Evolutionary conservation across 1,284 basidiomycete genomes (phyloP).

Genomic region (Moesziomyces sp.): DNA sequence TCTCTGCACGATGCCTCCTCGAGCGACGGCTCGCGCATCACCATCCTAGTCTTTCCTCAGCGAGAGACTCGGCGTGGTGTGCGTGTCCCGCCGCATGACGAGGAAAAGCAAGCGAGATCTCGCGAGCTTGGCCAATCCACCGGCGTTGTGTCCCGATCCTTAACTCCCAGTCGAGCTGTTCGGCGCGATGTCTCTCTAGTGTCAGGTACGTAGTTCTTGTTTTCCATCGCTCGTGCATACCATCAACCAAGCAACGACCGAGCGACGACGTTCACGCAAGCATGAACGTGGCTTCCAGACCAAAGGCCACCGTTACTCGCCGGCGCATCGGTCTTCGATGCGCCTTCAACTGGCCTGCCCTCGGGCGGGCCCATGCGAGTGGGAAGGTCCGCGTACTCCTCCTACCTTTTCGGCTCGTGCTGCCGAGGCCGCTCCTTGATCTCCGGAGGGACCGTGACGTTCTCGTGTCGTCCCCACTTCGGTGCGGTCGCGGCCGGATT

Average conservation of each 20-base stretch:
- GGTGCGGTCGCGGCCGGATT: constrained; percentile 1
- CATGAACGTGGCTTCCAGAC: constrained; percentile 45
- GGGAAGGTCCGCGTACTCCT: constrained; percentile 68
- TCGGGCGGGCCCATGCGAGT: constrained; percentile 56
- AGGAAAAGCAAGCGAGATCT: constrained; percentile 39
- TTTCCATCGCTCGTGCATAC: not conserved
- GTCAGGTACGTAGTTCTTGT: constrained; percentile 15
- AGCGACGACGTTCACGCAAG: not conserved
- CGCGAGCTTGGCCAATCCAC: constrained; percentile 2
- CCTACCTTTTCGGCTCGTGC: constrained; percentile 41
- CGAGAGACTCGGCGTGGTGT: not conserved
- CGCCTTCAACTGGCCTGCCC: constrained; percentile 19
- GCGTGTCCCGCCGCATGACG: not conserved
- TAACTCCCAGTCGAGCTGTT: not conserved
- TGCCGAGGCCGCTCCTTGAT: constrained; percentile 39
- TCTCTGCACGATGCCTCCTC: constrained; percentile 38
- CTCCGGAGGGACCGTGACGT: constrained; percentile 30
- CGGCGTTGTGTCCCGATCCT: not conserved
- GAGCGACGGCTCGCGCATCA: not conserved
- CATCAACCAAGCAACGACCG: too few species aligned
- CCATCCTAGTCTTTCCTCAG: not conserved
- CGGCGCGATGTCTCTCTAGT: not conserved
- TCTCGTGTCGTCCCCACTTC: constrained; percentile 3
- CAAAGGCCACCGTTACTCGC: constrained; percentile 67
- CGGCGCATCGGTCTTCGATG: constrained; percentile 15